phyloP scores from a whole-genome alignment of 116 monocot species.

The Papilionanthe hybrid region DNA sequence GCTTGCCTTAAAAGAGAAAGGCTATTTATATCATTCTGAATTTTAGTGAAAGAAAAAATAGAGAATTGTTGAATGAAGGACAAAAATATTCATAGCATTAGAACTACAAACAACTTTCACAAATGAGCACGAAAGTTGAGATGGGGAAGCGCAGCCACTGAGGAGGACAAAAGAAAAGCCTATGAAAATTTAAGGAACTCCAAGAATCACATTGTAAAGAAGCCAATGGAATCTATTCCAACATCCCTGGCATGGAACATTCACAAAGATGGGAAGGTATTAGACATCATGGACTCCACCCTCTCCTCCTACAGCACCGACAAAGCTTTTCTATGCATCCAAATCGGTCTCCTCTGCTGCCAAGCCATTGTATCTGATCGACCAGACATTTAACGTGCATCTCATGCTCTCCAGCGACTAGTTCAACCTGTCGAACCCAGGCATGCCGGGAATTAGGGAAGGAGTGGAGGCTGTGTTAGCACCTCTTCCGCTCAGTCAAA shows the following conservation, averaged over 20 bases:
- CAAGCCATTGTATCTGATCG: slow-evolving; percentile 46
- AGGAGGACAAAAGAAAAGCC: too few species aligned
- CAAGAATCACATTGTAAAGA: not conserved
- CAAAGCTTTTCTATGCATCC: slow-evolving; percentile 50
- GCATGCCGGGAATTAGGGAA: slow-evolving; percentile 47
- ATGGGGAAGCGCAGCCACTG: too few species aligned
- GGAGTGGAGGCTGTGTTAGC: slow-evolving; percentile 26
- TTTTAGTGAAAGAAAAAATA: too few species aligned
- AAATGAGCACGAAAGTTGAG: too few species aligned
- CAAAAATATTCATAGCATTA: too few species aligned
- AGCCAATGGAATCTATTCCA: not conserved
- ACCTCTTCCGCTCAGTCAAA: not conserved
- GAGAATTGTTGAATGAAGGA: too few species aligned
- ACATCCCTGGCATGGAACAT: slow-evolving; percentile 54
- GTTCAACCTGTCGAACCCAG: slow-evolving; percentile 50
- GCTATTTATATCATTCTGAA: too few species aligned
- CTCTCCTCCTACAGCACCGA: slow-evolving; percentile 20
- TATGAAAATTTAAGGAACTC: too few species aligned
- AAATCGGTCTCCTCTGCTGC: slow-evolving; percentile 59
- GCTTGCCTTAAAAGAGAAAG: too few species aligned
- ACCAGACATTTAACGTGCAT: slow-evolving; percentile 44
- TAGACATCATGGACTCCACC: slow-evolving; percentile 49
- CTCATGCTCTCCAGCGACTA: slow-evolving; percentile 58
- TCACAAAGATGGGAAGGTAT: slow-evolving; percentile 27
- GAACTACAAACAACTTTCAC: too few species aligned